Evolutionary conservation across 129 eudicot species (phyloP), one percentile per base, ranked within the genome.

Genomic region (Smallanthus sonchifolius): DNA sequence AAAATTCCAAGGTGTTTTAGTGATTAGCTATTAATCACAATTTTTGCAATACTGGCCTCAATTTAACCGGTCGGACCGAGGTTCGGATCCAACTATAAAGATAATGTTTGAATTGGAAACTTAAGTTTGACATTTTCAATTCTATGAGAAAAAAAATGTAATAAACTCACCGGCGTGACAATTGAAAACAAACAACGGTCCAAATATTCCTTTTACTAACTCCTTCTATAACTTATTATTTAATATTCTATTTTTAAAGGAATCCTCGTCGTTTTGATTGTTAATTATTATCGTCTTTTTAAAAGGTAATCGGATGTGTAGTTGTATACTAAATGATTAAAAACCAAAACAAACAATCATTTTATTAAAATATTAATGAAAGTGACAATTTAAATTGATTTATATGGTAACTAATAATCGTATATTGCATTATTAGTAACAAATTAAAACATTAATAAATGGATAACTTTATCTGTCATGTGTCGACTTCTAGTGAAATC

Each of bases 131-230:
- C 70, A 32, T 59, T 77, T 59, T 69, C 75, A 69, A 37, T 60
- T 63, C 19, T 45, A 45, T n/a, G 28, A 15, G 20, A 13, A 60
- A 57, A 57, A 57, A 13, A 4, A 19, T 19, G 14, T 43, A 69
- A 44, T 69, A 64, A 75, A 64, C 59, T 48, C 42, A 75, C 79
- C 79, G 65, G 79, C 79, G 10, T 64, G 65, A 75, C 69, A 57
- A 42, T 42, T 51, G 16, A 69, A 63, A 36, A 68, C 49, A 68
- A 17, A 60, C 70, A 61, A 44, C 1, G 24, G 20, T 42, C 75
- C 75, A 68, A 77, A 77, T 77, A 77, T 77, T 77, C 81, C 76
- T 43, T 67, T 69, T 61, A 69, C 81, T 69, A 69, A 45, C 45
- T 48, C 14, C 66, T 10, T 20, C 20, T 48, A 78, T 70, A 20